Base-by-base conservation (phyloP, 2,329 filamentous ascomycete genomes). In the Lojkania enalia region DNA sequence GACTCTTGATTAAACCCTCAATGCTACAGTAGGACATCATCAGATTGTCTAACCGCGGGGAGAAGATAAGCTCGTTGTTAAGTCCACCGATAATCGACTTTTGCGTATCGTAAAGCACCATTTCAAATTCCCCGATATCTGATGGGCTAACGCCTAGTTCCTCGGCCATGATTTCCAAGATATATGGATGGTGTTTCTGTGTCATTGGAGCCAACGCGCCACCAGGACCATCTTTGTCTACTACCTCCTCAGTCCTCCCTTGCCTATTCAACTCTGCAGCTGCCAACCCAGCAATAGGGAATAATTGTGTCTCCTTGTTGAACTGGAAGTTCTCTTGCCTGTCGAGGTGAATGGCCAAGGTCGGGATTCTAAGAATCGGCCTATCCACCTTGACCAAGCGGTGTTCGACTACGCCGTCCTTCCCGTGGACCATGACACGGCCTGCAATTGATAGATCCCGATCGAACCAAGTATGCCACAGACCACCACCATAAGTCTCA, bases 391-490 rank as follows among this genome's bases (percentile, higher is more conserved):
- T 94, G 73, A 97, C 83, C 44, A 99, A 80, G 71, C 86, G 91
- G 73, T 90, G 87, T 51, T 85, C 82, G 54, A 95, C 88, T 53
- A 81, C 84, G 39, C 87, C 88, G 46, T 87, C 80, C 35, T 79
- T 80, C 45, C 85, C 84, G 58, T 81, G 84, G 44, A 94, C 88
- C 77, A 97, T 85, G 12, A 88, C 88, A 48, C 94, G 82, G 6
- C 94, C 94, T 21, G 94, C 94, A 42, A 97, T 84, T 59, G 88
- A 87, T 51, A 99, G 76, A 69, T 99, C 94, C 39, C 94, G 85
- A 70, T 99, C 94, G 66, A 99, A 99, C 94, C 84, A 99, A 35
- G 89, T 95, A 72, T 96, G 91, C 92, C 92, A 97, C 63, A 97
- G 85, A 44, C 94, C 94, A 50, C 94, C 94, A 41, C 94, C 94